Conservation (phyloP, 306 rosid genomes). For the Carpinus viminea region DNA sequence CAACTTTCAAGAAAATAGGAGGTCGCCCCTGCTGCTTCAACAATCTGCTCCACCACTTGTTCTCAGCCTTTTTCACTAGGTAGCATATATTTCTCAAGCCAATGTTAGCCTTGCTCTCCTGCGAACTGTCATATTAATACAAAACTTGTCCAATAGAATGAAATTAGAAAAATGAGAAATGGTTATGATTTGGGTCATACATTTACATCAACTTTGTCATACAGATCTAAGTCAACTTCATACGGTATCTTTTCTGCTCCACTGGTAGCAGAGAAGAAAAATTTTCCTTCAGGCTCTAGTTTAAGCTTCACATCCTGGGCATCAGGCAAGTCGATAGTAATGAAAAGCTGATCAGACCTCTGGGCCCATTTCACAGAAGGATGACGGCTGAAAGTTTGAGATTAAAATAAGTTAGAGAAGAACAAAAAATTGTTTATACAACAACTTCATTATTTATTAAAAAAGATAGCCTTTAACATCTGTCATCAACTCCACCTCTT, state of each 20-base stretch:
- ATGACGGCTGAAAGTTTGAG: slow-evolving; percentile 52
- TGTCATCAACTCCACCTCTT: background rate
- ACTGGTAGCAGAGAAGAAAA: slow-evolving; percentile 58
- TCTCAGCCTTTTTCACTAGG: slow-evolving; percentile 54
- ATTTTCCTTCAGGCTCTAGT: slow-evolving; percentile 72
- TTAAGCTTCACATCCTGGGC: slow-evolving; percentile 64
- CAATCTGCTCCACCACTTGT: slow-evolving; percentile 68
- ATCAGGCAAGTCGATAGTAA: slow-evolving; percentile 69
- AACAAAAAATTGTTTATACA: background rate
- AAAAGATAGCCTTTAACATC: background rate
- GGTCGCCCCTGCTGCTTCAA: slow-evolving; percentile 61
- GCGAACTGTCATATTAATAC: slow-evolving; percentile 12
- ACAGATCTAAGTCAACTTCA: slow-evolving; percentile 61
- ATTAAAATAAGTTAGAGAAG: background rate
- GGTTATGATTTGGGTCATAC: slow-evolving; percentile 21
- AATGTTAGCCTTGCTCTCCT: slow-evolving; percentile 63
- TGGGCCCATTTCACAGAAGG: slow-evolving; percentile 82
- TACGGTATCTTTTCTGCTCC: slow-evolving; percentile 52
- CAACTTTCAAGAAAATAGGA: slow-evolving; percentile 67
- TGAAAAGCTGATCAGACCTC: slow-evolving; percentile 51
- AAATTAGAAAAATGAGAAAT: background rate
- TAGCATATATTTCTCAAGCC: slow-evolving; percentile 59
- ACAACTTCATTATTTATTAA: background rate
- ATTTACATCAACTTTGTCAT: slow-evolving; percentile 56
- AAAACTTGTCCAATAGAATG: background rate